These are phyloP conservation scores for Phialophora expanda DNA, from an alignment of 2,329 filamentous ascomycete species.

Conservation along the genomic window DNA sequence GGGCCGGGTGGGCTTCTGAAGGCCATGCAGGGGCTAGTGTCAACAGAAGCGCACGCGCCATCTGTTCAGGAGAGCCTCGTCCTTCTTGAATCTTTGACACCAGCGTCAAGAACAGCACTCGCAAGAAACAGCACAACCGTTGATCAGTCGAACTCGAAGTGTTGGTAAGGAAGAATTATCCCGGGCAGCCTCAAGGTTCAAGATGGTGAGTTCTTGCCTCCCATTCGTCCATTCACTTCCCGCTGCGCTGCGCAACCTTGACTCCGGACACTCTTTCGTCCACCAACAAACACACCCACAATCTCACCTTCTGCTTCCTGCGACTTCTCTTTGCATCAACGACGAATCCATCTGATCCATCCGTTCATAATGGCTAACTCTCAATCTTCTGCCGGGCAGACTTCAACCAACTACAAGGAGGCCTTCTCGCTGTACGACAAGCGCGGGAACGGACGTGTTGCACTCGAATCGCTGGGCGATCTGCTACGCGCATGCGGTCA, in stretches of 20 bases:
- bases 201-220: constrained; percentile 34
- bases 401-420: constrained; percentile 99
- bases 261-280: constrained; percentile 16
- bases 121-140: neutral
- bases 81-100: constrained; percentile 17
- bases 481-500: constrained; percentile 95
- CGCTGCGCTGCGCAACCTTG: constrained; percentile 12
- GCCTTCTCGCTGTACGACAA: constrained; percentile 99
- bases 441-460: constrained; percentile 92
- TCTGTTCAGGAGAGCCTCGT: constrained; percentile 31
- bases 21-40: constrained; percentile 27
- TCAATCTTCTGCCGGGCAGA: constrained; percentile 53
- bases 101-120: constrained; percentile 8
- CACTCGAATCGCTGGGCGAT: constrained; percentile 85
- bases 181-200: constrained; percentile 14
- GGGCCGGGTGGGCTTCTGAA: constrained; percentile 14
- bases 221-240: constrained; percentile 30
- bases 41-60: constrained; percentile 29
- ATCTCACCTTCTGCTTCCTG: constrained; percentile 6
- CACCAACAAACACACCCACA: constrained; percentile 5
- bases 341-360: neutral
- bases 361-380: constrained; percentile 33
- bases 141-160: neutral
- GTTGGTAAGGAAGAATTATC: constrained; percentile 12
- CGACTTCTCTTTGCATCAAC: constrained; percentile 6